Percentiles rank a stretch among this genome's conserved stretches.
phyloP scores from a whole-genome alignment of 2,329 filamentous ascomycete species.

The Colletotrichum chlorophyti region DNA sequence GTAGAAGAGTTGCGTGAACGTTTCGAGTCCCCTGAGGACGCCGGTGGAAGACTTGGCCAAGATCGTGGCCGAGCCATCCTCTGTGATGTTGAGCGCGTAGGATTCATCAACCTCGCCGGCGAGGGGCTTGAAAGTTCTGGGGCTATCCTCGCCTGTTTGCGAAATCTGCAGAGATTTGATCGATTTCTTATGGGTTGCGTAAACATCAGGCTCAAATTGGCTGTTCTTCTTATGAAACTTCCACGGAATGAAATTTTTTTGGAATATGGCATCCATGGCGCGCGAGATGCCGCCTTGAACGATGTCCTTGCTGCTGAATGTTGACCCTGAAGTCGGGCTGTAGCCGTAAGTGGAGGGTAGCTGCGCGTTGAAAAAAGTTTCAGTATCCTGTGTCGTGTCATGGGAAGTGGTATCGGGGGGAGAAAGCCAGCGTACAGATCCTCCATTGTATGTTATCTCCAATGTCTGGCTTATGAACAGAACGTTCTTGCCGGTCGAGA shows the following conservation, averaged over 20 bases:
- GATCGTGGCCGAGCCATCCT: constrained; percentile 66
- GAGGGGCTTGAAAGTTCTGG: constrained; percentile 64
- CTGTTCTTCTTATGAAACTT: constrained; percentile 72
- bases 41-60: constrained; percentile 71
- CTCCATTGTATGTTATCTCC: constrained; percentile 64
- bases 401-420: constrained; percentile 33
- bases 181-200: constrained; percentile 47
- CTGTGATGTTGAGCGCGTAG: constrained; percentile 70
- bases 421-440: constrained; percentile 57
- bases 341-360: constrained; percentile 55
- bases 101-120: constrained; percentile 76
- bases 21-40: constrained; percentile 75
- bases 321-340: constrained; percentile 43
- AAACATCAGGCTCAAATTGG: constrained; percentile 66
- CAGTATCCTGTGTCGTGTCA: constrained; percentile 36
- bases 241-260: constrained; percentile 77
- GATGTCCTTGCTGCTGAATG: constrained; percentile 57
- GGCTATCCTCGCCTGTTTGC: constrained; percentile 62
- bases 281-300: constrained; percentile 65
- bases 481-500: constrained; percentile 57
- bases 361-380: constrained; percentile 47
- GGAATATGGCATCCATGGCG: constrained; percentile 69
- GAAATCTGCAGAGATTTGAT: constrained; percentile 68
- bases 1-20: constrained; percentile 83
- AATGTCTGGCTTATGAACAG: constrained; percentile 61